Evolutionary conservation across 106 monocot genomes (phyloP).

Genomic region (Acorus gramineus): DNA sequence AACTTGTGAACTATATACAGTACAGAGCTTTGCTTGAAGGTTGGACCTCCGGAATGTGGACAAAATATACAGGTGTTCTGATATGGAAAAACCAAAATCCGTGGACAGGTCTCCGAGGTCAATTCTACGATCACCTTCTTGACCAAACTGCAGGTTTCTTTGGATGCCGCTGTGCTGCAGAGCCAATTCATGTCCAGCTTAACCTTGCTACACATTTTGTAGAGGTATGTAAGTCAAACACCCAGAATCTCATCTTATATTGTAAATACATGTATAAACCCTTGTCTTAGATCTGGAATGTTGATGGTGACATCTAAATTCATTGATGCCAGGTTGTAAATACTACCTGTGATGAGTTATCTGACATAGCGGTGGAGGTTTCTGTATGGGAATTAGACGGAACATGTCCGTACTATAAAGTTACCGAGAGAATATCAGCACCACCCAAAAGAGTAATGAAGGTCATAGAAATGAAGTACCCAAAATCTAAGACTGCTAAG

Average conservation of each 20-base stretch:
- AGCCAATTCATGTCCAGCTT: slow-evolving; percentile 89
- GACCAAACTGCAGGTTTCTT: slow-evolving; percentile 96
- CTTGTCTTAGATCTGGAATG: too few relatives aligned
- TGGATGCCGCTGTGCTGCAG: slow-evolving; percentile 93
- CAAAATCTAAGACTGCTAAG: slow-evolving; percentile 53
- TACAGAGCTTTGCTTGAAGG: slow-evolving; percentile 94
- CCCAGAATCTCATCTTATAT: background rate
- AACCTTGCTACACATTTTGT: slow-evolving; percentile 66
- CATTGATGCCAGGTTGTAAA: slow-evolving; percentile 55
- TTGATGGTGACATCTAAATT: too few relatives aligned
- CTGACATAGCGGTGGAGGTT: slow-evolving; percentile 62
- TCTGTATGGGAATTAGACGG: slow-evolving; percentile 94
- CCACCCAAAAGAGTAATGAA: slow-evolving; percentile 59
- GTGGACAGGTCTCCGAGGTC: slow-evolving; percentile 95
- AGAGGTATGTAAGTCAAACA: slow-evolving; percentile 41
- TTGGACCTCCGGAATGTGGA: slow-evolving; percentile 95
- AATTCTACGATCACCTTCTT: slow-evolving; percentile 95
- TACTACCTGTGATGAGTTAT: slow-evolving; percentile 60
- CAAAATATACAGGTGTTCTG: slow-evolving; percentile 79
- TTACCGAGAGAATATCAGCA: slow-evolving; percentile 43
- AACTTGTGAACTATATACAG: slow-evolving; percentile 89
- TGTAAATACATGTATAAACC: too few relatives aligned
- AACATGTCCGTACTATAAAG: slow-evolving; percentile 59
- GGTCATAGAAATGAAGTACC: slow-evolving; percentile 63
- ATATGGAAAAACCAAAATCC: slow-evolving; percentile 99